These are phyloP conservation scores for Sclerotiophoma versabilis DNA, from an alignment of 2,329 filamentous ascomycete species.

Conservation along the genomic window DNA sequence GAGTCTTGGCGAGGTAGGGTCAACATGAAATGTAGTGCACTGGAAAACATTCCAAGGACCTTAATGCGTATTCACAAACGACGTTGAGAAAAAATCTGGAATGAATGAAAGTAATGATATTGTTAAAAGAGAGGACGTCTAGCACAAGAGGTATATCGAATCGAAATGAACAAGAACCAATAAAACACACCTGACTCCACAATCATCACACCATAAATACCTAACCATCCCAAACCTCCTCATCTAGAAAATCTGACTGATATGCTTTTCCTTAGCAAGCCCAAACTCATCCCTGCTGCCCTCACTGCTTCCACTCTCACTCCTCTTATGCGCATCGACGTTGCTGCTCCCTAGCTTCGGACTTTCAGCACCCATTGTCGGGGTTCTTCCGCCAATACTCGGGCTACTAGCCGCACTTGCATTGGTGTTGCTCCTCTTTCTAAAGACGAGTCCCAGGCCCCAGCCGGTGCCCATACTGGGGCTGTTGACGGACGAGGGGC, in stretches of 20 bases:
- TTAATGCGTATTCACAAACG: too few species aligned
- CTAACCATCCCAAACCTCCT: background rate
- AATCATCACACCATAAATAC: background rate
- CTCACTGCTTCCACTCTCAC: conserved; percentile 5
- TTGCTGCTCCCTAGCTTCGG: conserved; percentile 9
- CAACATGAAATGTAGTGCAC: too few species aligned
- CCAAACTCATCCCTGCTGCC: conserved; percentile 13
- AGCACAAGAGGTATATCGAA: conserved; percentile 7
- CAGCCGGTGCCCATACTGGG: conserved; percentile 15
- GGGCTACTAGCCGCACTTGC: conserved; percentile 12
- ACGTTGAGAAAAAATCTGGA: too few species aligned
- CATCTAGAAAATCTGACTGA: conserved; percentile 6
- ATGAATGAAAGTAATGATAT: background rate
- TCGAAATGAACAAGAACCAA: background rate
- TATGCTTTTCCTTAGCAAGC: conserved; percentile 8
- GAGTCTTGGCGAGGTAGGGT: too few species aligned
- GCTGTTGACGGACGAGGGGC: conserved; percentile 6
- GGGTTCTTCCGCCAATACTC: conserved; percentile 11
- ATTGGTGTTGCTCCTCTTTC: conserved; percentile 14
- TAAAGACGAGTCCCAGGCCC: conserved; percentile 16
- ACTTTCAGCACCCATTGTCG: conserved; percentile 6
- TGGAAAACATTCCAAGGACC: too few species aligned
- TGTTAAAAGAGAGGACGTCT: conserved; percentile 1
- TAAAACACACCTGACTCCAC: background rate
- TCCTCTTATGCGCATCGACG: conserved; percentile 9